Evolutionary conservation across 768 basidiomycete species (phyloP), one percentile per base, ranked within the genome.

Genomic region (Leucogyrophana mollusca): DNA sequence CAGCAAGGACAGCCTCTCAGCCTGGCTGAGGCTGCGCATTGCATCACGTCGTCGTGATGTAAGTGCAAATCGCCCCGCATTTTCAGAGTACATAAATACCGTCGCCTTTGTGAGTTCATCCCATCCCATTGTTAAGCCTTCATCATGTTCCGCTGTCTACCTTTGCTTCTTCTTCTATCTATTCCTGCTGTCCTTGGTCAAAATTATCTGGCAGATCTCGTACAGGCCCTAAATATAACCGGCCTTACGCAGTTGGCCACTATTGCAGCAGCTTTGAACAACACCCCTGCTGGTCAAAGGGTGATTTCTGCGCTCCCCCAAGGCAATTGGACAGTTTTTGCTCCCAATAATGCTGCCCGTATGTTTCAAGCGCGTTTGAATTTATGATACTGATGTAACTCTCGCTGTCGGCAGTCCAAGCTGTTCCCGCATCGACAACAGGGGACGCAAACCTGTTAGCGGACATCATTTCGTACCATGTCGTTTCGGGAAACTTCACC

Each of bases 341-440:
- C 77, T 0, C 82, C 84, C 3, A 72, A 61, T 41, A 71, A 86
- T 53, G 54, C 57, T 2, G 83, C 86, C 4, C 72, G 82, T 83
- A 45, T 50, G 73, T 68, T 30, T 27, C 17, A 7, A 23, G 25
- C 14, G 40, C 9, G 3, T 8, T 9, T 18, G 1, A 8, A 20
- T n/a, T 6, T 2, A n/a, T n/a, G n/a, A n/a, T n/a, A n/a, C n/a
- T n/a, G n/a, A n/a, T n/a, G n/a, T n/a, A n/a, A n/a, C n/a, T 20
- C 1, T 25, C 24, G 17, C 33, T 27, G 3, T 46, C 37, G 18
- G 13, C 43, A 56, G 57, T 70, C 41, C 38, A 57, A 6, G 56
- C 49, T 20, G 61, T 74, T 46, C 69, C 63, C 42, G 47, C 51
- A 42, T 65, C 59, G 39, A 65, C 62, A 50, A 63, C 61, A 0